Evolutionary conservation across 116 monocot genomes (phyloP).

Genomic region (Trichopus zeylanicus): DNA sequence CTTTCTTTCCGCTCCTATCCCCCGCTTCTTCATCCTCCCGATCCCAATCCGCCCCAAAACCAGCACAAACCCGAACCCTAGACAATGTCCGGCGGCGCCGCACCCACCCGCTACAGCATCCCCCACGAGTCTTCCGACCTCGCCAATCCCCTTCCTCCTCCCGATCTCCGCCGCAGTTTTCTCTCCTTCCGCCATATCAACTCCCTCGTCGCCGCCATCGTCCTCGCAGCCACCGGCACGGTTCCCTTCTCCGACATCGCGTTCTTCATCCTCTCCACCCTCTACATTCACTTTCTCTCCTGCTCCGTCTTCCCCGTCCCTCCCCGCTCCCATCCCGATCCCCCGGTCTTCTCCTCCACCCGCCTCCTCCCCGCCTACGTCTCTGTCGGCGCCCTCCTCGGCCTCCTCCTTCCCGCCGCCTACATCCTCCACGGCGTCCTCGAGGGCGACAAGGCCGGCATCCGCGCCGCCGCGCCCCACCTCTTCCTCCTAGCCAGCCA

Average conservation of each 20-base stretch:
- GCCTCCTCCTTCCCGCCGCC: constrained; percentile 51
- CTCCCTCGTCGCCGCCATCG: constrained; percentile 31
- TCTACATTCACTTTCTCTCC: constrained; percentile 49
- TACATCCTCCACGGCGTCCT: constrained; percentile 54
- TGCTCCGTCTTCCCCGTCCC: constrained; percentile 26
- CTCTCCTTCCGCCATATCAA: constrained; percentile 51
- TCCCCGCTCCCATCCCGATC: neutral
- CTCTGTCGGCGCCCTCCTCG: constrained; percentile 33
- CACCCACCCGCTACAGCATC: constrained; percentile 15
- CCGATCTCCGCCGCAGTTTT: constrained; percentile 20
- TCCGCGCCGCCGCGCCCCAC: constrained; percentile 62
- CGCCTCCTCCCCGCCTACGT: constrained; percentile 36
- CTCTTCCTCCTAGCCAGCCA: constrained; percentile 70
- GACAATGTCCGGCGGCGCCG: constrained; percentile 23
- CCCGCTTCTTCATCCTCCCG: too few relatives aligned
- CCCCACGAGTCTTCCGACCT: constrained; percentile 3
- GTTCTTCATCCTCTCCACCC: constrained; percentile 42
- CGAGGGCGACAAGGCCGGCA: constrained; percentile 36
- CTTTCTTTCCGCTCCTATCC: too few relatives aligned
- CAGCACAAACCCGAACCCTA: too few relatives aligned
- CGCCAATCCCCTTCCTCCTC: constrained; percentile 1
- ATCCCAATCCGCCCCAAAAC: too few relatives aligned
- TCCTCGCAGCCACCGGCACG: constrained; percentile 40
- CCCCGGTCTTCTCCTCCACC: constrained; percentile 30
- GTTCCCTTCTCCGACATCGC: constrained; percentile 28